phyloP scores from a whole-genome alignment of 176 grass and related monocot species.

The Cenchrus purpureus region DNA sequence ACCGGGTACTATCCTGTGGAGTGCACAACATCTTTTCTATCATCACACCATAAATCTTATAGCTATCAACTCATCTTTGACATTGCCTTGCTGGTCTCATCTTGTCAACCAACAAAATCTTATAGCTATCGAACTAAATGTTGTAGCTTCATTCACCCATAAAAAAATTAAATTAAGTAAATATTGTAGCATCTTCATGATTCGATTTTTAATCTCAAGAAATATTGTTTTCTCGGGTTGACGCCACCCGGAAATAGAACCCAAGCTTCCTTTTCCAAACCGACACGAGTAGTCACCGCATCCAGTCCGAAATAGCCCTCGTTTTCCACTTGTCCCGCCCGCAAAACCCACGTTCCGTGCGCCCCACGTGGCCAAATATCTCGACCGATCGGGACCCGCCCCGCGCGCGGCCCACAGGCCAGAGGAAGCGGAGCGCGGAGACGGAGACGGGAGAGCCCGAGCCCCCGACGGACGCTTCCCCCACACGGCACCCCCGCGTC shows the following conservation, averaged over 20 bases:
- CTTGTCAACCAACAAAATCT: background rate
- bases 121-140: background rate
- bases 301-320: slow-evolving; percentile 4
- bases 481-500: background rate
- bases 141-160: too few species aligned
- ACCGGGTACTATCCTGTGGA: background rate
- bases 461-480: background rate
- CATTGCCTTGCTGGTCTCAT: background rate
- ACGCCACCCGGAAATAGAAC: background rate
- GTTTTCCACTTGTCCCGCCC: slow-evolving; percentile 28
- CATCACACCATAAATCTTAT: background rate
- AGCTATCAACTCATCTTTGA: background rate
- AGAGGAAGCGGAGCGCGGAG: background rate
- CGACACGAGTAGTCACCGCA: slow-evolving; percentile 8
- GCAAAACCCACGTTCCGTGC: slow-evolving; percentile 24
- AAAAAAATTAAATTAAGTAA: background rate
- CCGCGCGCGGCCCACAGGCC: slow-evolving; percentile 24
- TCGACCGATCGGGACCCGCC: slow-evolving; percentile 18
- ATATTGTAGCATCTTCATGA: background rate
- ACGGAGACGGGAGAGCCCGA: background rate
- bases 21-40: background rate
- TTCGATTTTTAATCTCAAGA: too few species aligned
- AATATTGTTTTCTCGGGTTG: too few species aligned
- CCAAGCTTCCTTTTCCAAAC: background rate
- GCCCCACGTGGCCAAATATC: slow-evolving; percentile 12